Base-by-base conservation (phyloP, 805 yeast genomes). In the Candida golubevii region DNA sequence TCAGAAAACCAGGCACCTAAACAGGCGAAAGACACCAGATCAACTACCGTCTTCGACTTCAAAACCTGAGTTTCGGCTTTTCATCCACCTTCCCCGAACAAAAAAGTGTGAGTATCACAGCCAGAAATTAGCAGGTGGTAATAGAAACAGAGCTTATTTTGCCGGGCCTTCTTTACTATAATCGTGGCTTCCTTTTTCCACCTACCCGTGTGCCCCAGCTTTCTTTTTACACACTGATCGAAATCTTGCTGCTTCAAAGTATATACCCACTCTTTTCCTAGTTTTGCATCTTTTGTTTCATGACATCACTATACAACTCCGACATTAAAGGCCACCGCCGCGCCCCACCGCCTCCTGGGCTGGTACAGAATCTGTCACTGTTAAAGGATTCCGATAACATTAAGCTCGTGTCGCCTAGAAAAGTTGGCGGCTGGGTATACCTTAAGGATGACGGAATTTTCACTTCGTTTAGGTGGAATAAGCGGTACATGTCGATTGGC, bases 391-490 rank as follows among this genome's bases (percentile, higher is more conserved):
- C 40, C 29, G 42, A 46, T 26, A 42, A 47, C 23, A 38, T 46
- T 39, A 41, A 38, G 23, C 29, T 51, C 37, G 32, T 45, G n/a
- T 41, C 48, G 26, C 34, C 50, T 11, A 45, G 50, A n/a, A 51
- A 50, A 33, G 67, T 63, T 46, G 74, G 79, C 46, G 97, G 97
- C 0, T 90, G 96, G 95, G 90, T 88, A 18, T 85, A 86, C 43
- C 82, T 88, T 47, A 90, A 88, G 62, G 98, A 91, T 56, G 97
- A 91, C 56, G 97, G 97, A 11, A 59, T 71, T 27, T 69, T 91
- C 50, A 78, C 88, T 51, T 79, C 89, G 6, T 89, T 90, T 61
- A 72, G 95, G 54, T 91, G 99, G 99, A 89, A 90, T 46, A 89
- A 89, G 59, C 78, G 93, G 56, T 91, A 73, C 63, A 70, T 91